Percentiles rank a stretch among this genome's conserved stretches.
phyloP scores from a whole-genome alignment of 495 filamentous ascomycete genomes.

The Aspergillus asperescens region DNA sequence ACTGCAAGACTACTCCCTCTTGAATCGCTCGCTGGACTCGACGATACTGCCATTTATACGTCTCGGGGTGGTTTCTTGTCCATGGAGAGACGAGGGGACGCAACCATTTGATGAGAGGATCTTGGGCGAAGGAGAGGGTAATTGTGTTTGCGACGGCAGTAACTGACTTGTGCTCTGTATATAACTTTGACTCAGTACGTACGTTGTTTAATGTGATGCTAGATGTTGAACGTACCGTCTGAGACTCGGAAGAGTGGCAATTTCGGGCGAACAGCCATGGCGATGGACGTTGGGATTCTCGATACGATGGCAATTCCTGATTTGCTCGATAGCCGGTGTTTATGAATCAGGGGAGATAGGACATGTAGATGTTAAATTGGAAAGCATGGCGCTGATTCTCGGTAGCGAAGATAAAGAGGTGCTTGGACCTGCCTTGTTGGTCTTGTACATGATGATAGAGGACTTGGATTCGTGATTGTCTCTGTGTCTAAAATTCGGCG shows the following conservation, averaged over 20 bases:
- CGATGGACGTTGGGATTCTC: background rate
- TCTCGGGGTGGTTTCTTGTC: conserved; percentile 5
- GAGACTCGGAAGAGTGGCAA: background rate
- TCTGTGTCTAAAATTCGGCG: too few species aligned
- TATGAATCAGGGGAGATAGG: too few species aligned
- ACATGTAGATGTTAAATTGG: too few species aligned
- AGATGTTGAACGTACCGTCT: background rate
- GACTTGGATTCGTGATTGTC: too few species aligned
- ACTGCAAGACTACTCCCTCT: conserved; percentile 22
- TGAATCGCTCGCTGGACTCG: conserved; percentile 22
- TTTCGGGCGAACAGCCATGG: background rate
- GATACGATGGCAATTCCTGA: too few species aligned
- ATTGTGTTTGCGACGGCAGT: conserved; percentile 21
- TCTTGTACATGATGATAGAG: too few species aligned
- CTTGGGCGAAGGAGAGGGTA: conserved; percentile 24
- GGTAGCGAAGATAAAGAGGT: too few species aligned
- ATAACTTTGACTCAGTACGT: background rate
- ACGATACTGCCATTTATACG: conserved; percentile 27
- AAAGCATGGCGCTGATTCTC: too few species aligned
- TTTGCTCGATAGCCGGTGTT: too few species aligned
- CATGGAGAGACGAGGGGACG: conserved; percentile 24
- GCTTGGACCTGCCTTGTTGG: too few species aligned
- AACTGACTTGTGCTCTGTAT: conserved; percentile 6
- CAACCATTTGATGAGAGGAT: conserved; percentile 29
- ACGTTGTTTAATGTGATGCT: background rate